A percentile compares a stretch with the other conserved stretches of the same genome.
phyloP scores from a whole-genome alignment of 306 rosid species.

The Dalbergia cochinchinensis region DNA sequence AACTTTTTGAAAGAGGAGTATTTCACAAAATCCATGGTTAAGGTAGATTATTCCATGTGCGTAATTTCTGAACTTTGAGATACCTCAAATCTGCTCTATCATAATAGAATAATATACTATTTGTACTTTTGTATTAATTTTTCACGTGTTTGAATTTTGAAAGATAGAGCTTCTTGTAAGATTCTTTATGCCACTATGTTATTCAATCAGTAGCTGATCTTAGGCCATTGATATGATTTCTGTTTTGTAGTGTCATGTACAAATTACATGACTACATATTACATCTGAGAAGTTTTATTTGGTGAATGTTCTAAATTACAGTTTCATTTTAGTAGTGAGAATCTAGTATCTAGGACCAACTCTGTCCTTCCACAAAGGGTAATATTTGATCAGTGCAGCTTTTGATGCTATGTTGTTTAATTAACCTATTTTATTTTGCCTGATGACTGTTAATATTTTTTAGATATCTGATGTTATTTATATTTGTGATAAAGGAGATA shows the following conservation, averaged over 20 bases:
- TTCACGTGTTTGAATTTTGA: not conserved
- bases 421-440: constrained; percentile 5
- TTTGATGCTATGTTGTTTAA: constrained; percentile 6
- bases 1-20: not conserved
- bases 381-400: not conserved
- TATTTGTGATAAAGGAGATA: constrained; percentile 65
- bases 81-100: constrained; percentile 1
- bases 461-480: constrained; percentile 28
- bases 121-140: not conserved
- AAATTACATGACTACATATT: constrained; percentile 15
- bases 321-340: constrained; percentile 29
- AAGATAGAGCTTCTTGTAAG: not conserved
- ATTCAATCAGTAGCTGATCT: not conserved
- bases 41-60: constrained; percentile 6
- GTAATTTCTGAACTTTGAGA: constrained; percentile 23
- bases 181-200: not conserved
- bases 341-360: constrained; percentile 20
- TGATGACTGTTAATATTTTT: constrained; percentile 33
- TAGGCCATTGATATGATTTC: constrained; percentile 23
- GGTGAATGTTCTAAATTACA: constrained; percentile 13
- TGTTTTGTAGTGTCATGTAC: constrained; percentile 12
- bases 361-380: not conserved
- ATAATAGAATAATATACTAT: constrained; percentile 22
- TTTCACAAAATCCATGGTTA: constrained; percentile 25
- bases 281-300: constrained; percentile 10